Evolutionary conservation across 1,139 yeast genomes (phyloP).

Genomic region (Yamadazyma taylorii): DNA sequence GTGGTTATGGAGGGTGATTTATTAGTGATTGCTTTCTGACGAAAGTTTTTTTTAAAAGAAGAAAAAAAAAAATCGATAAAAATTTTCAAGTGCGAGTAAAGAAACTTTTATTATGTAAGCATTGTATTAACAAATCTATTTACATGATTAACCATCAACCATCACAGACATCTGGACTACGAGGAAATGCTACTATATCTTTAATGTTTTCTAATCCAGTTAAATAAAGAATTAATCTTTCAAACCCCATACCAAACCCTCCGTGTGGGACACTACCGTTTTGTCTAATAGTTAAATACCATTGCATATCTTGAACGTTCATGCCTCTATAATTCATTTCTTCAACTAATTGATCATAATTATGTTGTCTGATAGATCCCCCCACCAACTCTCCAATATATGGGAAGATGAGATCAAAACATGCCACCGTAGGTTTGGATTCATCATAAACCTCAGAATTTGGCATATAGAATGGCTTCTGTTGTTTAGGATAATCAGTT

Average conservation of each 20-base stretch:
- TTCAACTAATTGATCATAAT: slow-evolving; percentile 42
- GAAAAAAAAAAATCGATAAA: slow-evolving; percentile 1
- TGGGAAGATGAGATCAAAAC: slow-evolving; percentile 87
- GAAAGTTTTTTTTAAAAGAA: neutral
- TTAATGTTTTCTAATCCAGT: slow-evolving; percentile 74
- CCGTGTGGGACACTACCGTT: slow-evolving; percentile 93
- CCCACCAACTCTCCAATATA: slow-evolving; percentile 96
- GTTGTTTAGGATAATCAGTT: slow-evolving; percentile 76
- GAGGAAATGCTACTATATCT: slow-evolving; percentile 85
- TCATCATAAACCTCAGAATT: slow-evolving; percentile 35
- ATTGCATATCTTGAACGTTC: slow-evolving; percentile 61
- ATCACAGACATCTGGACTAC: slow-evolving; percentile 36
- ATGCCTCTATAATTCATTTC: slow-evolving; percentile 54
- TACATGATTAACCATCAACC: neutral
- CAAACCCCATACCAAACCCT: slow-evolving; percentile 96
- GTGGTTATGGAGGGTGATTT: neutral
- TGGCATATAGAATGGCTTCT: slow-evolving; percentile 92
- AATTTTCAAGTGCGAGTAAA: slow-evolving; percentile 1
- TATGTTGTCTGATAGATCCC: slow-evolving; percentile 87
- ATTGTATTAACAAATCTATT: neutral
- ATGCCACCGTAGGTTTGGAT: slow-evolving; percentile 68
- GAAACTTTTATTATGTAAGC: slow-evolving; percentile 8
- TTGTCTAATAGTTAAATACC: slow-evolving; percentile 76
- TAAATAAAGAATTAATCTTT: slow-evolving; percentile 73
- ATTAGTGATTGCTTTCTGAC: neutral